These are phyloP conservation scores for Endocalyx cinctus DNA, from an alignment of 2,329 filamentous ascomycete genomes.

Conservation along the genomic window DNA sequence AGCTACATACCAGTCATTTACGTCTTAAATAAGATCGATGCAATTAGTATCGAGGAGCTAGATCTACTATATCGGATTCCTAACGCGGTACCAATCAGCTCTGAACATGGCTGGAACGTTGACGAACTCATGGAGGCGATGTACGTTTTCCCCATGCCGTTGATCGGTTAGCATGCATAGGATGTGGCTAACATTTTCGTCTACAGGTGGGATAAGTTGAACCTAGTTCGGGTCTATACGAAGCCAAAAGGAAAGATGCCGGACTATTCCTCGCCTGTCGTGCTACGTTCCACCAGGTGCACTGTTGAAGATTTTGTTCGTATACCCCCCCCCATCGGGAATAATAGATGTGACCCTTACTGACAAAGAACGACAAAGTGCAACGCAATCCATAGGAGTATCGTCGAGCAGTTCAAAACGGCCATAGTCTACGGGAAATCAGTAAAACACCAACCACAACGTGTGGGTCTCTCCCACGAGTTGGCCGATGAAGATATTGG, in stretches of 20 bases:
- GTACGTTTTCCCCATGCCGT: conserved; percentile 40
- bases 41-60: conserved; percentile 95
- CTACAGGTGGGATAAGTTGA: conserved; percentile 82
- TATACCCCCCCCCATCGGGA: conserved; percentile 22
- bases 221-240: conserved; percentile 87
- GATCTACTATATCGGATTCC: conserved; percentile 95
- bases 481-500: conserved; percentile 96
- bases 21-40: conserved; percentile 97
- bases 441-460: conserved; percentile 97
- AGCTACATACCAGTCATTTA: conserved; percentile 99
- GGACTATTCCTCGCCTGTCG: conserved; percentile 88
- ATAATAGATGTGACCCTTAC: conserved; percentile 18
- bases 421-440: conserved; percentile 97
- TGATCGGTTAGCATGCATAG: background rate
- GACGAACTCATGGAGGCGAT: conserved; percentile 96
- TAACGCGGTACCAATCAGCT: conserved; percentile 94
- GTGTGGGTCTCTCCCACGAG: conserved; percentile 86
- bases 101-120: conserved; percentile 96
- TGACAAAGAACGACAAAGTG: conserved; percentile 58
- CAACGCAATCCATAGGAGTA: conserved; percentile 93
- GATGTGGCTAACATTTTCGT: background rate
- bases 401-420: conserved; percentile 90
- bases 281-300: conserved; percentile 74
- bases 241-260: conserved; percentile 95
- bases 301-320: conserved; percentile 97